Conservation (phyloP, 106 monocot species). For the Dendrobium huoshanense region DNA sequence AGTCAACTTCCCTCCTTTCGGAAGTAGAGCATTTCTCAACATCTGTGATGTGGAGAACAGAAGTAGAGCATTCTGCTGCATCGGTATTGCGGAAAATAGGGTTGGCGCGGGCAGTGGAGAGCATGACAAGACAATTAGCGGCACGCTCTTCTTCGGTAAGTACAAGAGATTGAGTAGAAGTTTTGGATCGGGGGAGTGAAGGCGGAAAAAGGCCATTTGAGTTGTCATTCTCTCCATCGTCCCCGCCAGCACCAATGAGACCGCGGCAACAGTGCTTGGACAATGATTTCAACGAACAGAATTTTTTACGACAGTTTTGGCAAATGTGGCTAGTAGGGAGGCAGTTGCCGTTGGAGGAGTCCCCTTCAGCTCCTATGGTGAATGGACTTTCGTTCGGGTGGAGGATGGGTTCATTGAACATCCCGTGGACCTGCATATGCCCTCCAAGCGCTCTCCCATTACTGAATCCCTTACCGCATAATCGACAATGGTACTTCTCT, state of each 20-base stretch:
- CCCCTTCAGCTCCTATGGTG: too few species aligned
- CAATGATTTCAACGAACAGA: conserved; percentile 61
- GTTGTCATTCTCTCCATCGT: not conserved
- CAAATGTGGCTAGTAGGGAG: conserved; percentile 15
- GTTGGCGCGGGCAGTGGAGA: too few species aligned
- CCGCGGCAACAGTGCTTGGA: conserved; percentile 55
- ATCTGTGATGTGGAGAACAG: conserved; percentile 40
- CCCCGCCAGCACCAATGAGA: conserved; percentile 6
- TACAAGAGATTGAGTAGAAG: too few species aligned
- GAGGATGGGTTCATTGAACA: conserved; percentile 28
- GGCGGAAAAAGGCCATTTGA: too few species aligned
- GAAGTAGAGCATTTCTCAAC: conserved; percentile 49
- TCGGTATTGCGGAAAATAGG: too few species aligned
- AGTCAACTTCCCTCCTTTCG: too few species aligned
- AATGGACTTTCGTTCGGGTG: not conserved
- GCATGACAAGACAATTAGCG: too few species aligned
- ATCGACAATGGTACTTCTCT: conserved; percentile 59
- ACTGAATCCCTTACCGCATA: conserved; percentile 70
- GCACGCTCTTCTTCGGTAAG: conserved; percentile 30
- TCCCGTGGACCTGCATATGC: conserved; percentile 79
- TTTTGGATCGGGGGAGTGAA: too few species aligned
- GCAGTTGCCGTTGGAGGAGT: conserved; percentile 19
- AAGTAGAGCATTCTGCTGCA: too few species aligned
- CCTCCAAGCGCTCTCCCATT: conserved; percentile 75
- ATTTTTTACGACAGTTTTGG: conserved; percentile 43